Evolutionary conservation across 495 filamentous ascomycete genomes (phyloP), one percentile per base, ranked within the genome.

Genomic region (Penicillium canescens): DNA sequence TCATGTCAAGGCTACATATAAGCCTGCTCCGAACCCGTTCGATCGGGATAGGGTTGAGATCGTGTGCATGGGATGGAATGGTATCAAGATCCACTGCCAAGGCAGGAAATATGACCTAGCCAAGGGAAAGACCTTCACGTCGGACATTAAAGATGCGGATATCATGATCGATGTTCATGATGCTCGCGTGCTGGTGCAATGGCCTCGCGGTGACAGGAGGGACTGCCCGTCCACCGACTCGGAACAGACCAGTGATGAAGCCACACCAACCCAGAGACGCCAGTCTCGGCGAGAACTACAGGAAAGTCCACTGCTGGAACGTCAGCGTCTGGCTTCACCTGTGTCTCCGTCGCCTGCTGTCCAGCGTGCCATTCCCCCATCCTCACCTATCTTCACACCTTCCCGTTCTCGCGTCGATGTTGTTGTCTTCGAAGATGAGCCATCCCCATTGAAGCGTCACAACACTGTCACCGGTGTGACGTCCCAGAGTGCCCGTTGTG

Each of bases 151-250:
- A 66, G 80, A 86, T 63, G 87, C 85, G 33, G 91, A 96, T 64
- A 92, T 98, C 63, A 95, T 98, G 87, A 75, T 98, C 50, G 92
- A 98, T 74, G 91, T 97, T 28, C 90, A 95, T 50, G 92, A 97
- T 61, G 86, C 93, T 44, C 85, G 94, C 41, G 92, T 97, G 6
- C 72, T 96, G 67, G 71, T 98, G 45, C 82, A 83, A 67, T 98
- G 94, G 94, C 94, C 94, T 24, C 81, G 74, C 50, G 76, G 68
- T 42, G 82, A 85, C 31, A 71, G 77, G 40, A 86, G 83, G 61
- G 77, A 81, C 41, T 79, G 83, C 57, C 79, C 77, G 34, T 76
- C 86, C n/a, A 78, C 82, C 14, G 76, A 83, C 45, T 78, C 85
- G 20, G 87, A 90, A 56, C 85, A 82, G 2, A 81, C 82, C 3